phyloP scores from a whole-genome alignment of 805 yeast genomes.

The Candida quercuum region DNA sequence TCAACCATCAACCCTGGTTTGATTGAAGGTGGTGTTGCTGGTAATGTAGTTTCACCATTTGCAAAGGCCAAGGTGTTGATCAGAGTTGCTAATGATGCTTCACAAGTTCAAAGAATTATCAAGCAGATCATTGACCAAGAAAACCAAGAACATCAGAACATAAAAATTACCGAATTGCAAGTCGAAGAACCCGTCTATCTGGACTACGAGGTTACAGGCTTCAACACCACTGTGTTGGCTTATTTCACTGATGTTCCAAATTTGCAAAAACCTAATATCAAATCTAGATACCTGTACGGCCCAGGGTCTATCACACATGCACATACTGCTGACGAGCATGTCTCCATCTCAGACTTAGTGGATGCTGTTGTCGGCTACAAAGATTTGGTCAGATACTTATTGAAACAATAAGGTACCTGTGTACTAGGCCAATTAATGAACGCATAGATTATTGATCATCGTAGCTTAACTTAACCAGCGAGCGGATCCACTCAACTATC shows the following conservation, averaged over 20 bases:
- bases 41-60: constrained; percentile 57
- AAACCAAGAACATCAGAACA: constrained; percentile 18
- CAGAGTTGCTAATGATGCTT: constrained; percentile 47
- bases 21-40: constrained; percentile 58
- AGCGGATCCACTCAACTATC: too few species aligned
- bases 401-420: constrained; percentile 2
- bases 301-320: constrained; percentile 63
- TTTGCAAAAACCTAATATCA: constrained; percentile 21
- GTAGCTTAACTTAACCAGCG: too few species aligned
- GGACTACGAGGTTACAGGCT: constrained; percentile 61
- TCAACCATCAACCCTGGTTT: constrained; percentile 59
- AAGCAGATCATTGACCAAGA: constrained; percentile 28
- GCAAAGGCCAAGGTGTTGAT: constrained; percentile 46
- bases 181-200: constrained; percentile 30
- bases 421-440: too few species aligned
- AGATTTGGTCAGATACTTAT: constrained; percentile 12
- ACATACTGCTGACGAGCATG: constrained; percentile 52
- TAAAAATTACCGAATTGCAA: constrained; percentile 16
- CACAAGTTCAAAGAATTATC: constrained; percentile 28
- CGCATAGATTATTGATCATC: too few species aligned
- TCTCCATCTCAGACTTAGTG: constrained; percentile 40
- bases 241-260: constrained; percentile 52
- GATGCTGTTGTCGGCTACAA: constrained; percentile 52
- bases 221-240: constrained; percentile 45
- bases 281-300: constrained; percentile 50